Percentiles rank a stretch among this genome's conserved stretches.
Evolutionary conservation across 768 basidiomycete species (phyloP).

Genomic region (Auricularia sp.): DNA sequence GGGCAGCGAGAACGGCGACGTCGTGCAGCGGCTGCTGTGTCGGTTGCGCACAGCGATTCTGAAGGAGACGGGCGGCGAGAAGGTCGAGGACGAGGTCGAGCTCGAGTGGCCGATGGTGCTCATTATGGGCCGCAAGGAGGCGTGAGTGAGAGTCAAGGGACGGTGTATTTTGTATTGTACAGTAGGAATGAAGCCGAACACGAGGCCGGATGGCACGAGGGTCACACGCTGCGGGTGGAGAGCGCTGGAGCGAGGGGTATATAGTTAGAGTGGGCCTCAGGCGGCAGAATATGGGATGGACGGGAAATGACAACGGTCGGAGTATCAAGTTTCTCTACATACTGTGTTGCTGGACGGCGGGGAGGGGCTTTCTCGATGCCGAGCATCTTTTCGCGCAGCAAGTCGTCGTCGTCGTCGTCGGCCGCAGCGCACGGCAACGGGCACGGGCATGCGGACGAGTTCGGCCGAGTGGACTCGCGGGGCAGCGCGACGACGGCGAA

Average conservation of each 20-base stretch:
- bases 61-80: constrained; percentile 16
- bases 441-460: background rate
- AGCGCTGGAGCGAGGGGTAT: background rate
- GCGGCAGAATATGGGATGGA: background rate
- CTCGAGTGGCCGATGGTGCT: constrained; percentile 32
- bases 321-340: no score
- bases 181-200: background rate
- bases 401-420: background rate
- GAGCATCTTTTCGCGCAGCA: background rate
- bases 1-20: constrained; percentile 39
- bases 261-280: background rate
- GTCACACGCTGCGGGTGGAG: no score
- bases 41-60: constrained; percentile 32
- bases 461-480: constrained; percentile 1
- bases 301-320: no score
- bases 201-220: no score
- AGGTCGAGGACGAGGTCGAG: constrained; percentile 21
- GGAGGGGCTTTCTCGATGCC: background rate
- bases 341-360: no score
- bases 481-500: background rate
- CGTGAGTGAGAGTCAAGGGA: no score
- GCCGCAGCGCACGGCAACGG: background rate
- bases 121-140: background rate
- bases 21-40: constrained; percentile 56
- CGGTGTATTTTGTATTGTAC: background rate